Base-by-base conservation (phyloP, 2,329 filamentous ascomycete species). In the Davidsoniella virescens region DNA sequence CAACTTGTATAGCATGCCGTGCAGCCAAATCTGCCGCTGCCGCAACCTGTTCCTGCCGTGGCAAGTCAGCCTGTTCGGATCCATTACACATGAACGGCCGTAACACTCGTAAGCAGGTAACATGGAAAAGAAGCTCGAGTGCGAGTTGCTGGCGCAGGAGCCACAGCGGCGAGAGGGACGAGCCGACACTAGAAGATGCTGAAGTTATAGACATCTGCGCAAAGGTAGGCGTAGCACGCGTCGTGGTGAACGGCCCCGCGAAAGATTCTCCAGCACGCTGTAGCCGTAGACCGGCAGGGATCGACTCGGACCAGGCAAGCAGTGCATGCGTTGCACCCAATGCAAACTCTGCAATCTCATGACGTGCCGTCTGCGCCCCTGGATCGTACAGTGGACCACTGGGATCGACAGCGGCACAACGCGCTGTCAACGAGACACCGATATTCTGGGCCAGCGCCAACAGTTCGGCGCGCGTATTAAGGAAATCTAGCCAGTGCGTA, bases 391-490 rank as follows among this genome's bases (percentile, higher is more conserved):
- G 38, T 7, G 17, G 12, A 8, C 17, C 16, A 10, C 39, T 39
- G 3, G 49, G 49, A 36, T 51, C 49, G 6, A 45, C 25, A 6
- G 36, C 29, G 2, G 36, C 37, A 14, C 20, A 45, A 12, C 37
- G 25, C 14, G 25, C 23, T 2, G 49, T 46, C 5, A 46, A 42
- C 16, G 44, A 18, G 4, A 23, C 46, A 16, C 25, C n/a, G 36
- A 51, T 51, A 12, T 37, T 51, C 16, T 26, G 43, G 6, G 41
- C 43, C 17, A 51, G 49, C 6, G 46, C 49, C 5, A 47, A 37
- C 16, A 51, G 37, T 17, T 51, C 49, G 14, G 44, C 49, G 26
- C 49, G 49, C 33, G 46, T 47, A 16, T 51, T 51, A 14, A 51
- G 33, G 8, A 51, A 51, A 14, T 51, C 49, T 4, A 51, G 44